Evolutionary conservation across 441 rosid genomes (phyloP).

Genomic region (Biscutella laevigata): DNA sequence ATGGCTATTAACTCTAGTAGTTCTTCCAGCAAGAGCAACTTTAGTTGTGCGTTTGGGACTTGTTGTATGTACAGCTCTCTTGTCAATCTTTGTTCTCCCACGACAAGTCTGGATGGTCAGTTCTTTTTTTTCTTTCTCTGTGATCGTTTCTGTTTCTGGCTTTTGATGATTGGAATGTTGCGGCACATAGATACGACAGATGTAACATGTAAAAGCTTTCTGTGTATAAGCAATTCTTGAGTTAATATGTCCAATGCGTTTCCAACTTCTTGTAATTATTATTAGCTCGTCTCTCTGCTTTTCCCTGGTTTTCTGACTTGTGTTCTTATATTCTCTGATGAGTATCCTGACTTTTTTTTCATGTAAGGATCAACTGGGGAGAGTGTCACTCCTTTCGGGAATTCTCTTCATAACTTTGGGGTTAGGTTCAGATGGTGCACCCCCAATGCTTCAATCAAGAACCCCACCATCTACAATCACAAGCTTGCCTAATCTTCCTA

Average conservation of each 20-base stretch:
- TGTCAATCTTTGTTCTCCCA: conserved; percentile 70
- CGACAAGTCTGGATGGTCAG: conserved; percentile 67
- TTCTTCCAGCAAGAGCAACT: conserved; percentile 77
- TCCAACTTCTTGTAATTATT: neutral
- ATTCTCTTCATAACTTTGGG: conserved; percentile 72
- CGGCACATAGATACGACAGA: neutral
- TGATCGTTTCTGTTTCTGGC: neutral
- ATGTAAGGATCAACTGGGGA: conserved; percentile 78
- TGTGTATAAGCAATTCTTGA: neutral
- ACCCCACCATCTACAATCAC: conserved; percentile 58
- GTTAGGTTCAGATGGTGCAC: conserved; percentile 71
- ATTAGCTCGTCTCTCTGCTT: neutral
- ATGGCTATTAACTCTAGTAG: conserved; percentile 78
- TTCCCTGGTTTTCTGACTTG: neutral
- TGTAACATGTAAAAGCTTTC: neutral
- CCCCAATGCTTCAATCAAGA: conserved; percentile 74
- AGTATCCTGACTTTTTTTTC: neutral
- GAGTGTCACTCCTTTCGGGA: conserved; percentile 78
- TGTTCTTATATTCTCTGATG: neutral
- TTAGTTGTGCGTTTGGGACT: conserved; percentile 67
- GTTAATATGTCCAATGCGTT: neutral
- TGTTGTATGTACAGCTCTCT: conserved; percentile 48
- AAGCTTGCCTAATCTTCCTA: conserved; percentile 66
- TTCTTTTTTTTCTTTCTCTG: neutral
- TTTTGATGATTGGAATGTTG: neutral